These are phyloP conservation scores for Apium graveolens DNA, from an alignment of 129 eudicot genomes.

Conservation along the genomic window DNA sequence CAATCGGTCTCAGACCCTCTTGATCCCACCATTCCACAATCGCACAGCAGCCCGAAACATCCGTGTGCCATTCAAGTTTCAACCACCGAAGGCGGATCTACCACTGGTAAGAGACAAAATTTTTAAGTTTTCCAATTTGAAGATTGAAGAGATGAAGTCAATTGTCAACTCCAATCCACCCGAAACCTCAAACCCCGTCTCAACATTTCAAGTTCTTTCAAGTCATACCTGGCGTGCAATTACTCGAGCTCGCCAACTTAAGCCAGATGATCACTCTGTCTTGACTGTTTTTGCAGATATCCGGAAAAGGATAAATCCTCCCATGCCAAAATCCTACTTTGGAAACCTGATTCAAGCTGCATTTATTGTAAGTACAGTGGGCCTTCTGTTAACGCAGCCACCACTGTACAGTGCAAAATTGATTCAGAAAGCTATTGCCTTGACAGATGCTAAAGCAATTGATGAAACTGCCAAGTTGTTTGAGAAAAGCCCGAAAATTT, in stretches of 20 bases:
- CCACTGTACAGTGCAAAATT: constrained; percentile 55
- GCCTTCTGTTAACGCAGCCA: constrained; percentile 50
- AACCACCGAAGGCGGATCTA: constrained; percentile 41
- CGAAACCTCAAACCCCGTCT: constrained; percentile 52
- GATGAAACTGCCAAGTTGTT: constrained; percentile 60
- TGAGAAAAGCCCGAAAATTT: constrained; percentile 70
- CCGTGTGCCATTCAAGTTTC: constrained; percentile 67
- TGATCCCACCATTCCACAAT: constrained; percentile 65
- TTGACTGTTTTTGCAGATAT: constrained; percentile 86
- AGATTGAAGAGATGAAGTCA: constrained; percentile 59
- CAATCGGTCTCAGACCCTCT: constrained; percentile 46
- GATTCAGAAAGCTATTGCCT: constrained; percentile 59
- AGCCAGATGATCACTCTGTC: constrained; percentile 75
- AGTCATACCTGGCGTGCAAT: constrained; percentile 83
- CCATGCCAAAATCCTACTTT: constrained; percentile 86
- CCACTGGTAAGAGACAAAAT: constrained; percentile 49
- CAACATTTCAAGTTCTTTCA: constrained; percentile 90
- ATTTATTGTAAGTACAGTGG: constrained; percentile 78
- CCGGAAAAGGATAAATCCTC: constrained; percentile 74
- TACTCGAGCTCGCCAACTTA: constrained; percentile 77
- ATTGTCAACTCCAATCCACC: constrained; percentile 34
- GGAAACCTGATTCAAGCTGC: constrained; percentile 88
- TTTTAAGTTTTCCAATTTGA: constrained; percentile 60
- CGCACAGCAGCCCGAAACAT: constrained; percentile 88
- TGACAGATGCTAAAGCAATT: constrained; percentile 56